phyloP scores from a whole-genome alignment of 129 eudicot species.

The Smallanthus sonchifolius region DNA sequence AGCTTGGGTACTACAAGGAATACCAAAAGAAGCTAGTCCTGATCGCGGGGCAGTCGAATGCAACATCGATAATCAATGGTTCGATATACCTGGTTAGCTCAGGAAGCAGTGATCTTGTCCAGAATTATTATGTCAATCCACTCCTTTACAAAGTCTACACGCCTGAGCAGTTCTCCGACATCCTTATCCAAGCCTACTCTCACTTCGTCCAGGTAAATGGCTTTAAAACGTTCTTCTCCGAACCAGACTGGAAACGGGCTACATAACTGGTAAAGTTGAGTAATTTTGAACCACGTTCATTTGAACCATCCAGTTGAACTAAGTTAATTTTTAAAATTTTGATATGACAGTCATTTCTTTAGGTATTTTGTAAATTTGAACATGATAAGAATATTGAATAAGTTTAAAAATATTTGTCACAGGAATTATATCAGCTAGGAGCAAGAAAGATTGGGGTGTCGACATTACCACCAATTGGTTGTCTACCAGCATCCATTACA shows the following conservation, averaged over 20 bases:
- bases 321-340: no score
- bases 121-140: slow-evolving; percentile 83
- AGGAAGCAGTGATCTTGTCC: slow-evolving; percentile 91
- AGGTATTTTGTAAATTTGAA: no score
- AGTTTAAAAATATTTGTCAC: background rate
- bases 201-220: slow-evolving; percentile 51
- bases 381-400: no score
- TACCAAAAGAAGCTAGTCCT: slow-evolving; percentile 60
- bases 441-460: slow-evolving; percentile 90
- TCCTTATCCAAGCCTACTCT: slow-evolving; percentile 56
- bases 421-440: slow-evolving; percentile 72
- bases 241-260: no score
- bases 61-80: slow-evolving; percentile 65
- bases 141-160: slow-evolving; percentile 70
- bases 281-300: no score
- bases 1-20: slow-evolving; percentile 63
- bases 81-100: slow-evolving; percentile 65
- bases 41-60: slow-evolving; percentile 60
- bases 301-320: no score
- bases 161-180: slow-evolving; percentile 63
- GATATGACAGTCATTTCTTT: no score
- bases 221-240: no score
- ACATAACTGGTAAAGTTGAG: no score
- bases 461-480: slow-evolving; percentile 89
- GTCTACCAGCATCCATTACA: slow-evolving; percentile 85